Base-by-base conservation (phyloP, 768 basidiomycete genomes). In the Amanita rubescens region DNA sequence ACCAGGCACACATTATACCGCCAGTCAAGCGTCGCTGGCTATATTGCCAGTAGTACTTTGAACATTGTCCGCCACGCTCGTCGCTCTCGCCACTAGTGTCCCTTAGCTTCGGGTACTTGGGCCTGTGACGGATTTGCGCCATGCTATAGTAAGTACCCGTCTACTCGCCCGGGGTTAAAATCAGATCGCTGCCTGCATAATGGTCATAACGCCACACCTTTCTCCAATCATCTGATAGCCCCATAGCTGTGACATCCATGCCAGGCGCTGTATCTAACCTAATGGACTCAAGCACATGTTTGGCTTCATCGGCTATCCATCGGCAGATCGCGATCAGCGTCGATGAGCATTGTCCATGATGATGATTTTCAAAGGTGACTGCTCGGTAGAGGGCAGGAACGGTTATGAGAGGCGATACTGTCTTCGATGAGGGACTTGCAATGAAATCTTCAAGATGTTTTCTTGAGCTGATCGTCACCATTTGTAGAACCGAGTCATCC, bases 71-170 rank as follows among this genome's bases (percentile, higher is more conserved):
- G 17, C 39, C 39, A 19, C n/a, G 39, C n/a, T 17, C 32, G 15
- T 41, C 17, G 8, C 5, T 20, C n/a, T 41, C 39, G n/a, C 11
- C 17, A 41, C 3, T 3, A 20, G 3, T 11, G 3, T 41, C 39
- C n/a, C 17, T 20, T 11, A 20, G 39, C 11, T 8, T 30, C 8
- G 67, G 64, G 46, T 70, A 72, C 5, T 49, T 48, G 0, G 67
- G 65, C 7, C 67, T 57, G 1, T 57, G 30, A 25, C 68, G 60
- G 14, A 72, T 60, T 34, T 62, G 57, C 8, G 67, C 66, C 55
- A 67, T 60, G 4, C 63, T 56, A 42, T 71, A 72, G 45, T 55
- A 65, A 17, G 59, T 62, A 1, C 69, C 68, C 7, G 61, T 67
- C 65, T 64, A 30, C 27, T 4, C 8, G 5, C 3, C 8, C 27